Base-by-base conservation (phyloP, 2,329 filamentous ascomycete species). In the Microsporum audouinii region DNA sequence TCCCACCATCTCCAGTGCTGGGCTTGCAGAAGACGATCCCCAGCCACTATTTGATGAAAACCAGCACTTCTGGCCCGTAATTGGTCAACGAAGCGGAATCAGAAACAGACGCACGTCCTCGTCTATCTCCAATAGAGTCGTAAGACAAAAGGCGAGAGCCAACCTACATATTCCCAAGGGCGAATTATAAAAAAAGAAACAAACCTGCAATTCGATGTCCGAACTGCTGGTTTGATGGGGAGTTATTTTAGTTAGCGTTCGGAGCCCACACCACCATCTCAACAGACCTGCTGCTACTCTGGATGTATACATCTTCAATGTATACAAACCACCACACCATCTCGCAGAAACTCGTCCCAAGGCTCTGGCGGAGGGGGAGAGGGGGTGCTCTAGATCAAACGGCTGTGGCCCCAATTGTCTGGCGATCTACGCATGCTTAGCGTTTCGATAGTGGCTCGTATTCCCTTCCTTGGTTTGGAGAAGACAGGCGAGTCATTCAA, bases 371-470 rank as follows among this genome's bases (percentile, higher is more conserved):
- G 17, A 23, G 43, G 43, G 23, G 23, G 10, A 17, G 17, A 23
- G 43, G 43, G 23, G 23, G 10, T 47, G 43, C 43, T 47, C 43
- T 47, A 47, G 43, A 47, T 47, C 43, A 29, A 47, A 47, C 43
- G 43, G 43, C 43, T 12, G 43, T 10, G 23, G 43, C 27, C 43
- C 49, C 49, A 34, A 33, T 53, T 33, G 49, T 34, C 49, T 53
- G 49, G 49, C 31, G 49, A 53, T 53, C 49, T 27, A 27, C 49
- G 49, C 27, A 34, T 31, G 49, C 31, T 17, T 53, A 34, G 49
- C 31, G 49, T 53, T 34, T 53, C 49, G 49, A 53, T 53, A 53
- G 49, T 53, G 49, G 49, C 49, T 53, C 49, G 49, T 53, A 53
- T 53, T 23, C 49, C 27, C 31, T 34, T 34, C 49, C 49, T 12